Percentiles rank a stretch among this genome's conserved stretches.
phyloP scores from a whole-genome alignment of 2,329 filamentous ascomycete species.

The Graphium sp. region DNA sequence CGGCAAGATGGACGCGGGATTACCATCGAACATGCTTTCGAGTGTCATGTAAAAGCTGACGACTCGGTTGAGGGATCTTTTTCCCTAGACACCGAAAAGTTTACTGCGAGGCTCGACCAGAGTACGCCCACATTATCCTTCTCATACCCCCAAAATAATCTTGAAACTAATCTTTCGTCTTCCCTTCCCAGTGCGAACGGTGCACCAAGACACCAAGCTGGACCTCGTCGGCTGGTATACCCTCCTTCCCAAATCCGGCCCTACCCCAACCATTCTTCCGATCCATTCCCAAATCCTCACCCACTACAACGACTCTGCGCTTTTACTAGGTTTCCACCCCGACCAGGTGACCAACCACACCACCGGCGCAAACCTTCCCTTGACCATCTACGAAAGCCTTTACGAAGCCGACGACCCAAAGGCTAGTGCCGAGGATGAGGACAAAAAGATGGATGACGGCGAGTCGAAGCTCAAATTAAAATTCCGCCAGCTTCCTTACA shows the following conservation, averaged over 20 bases:
- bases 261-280: conserved; percentile 48
- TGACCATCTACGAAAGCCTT: conserved; percentile 80
- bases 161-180: not conserved
- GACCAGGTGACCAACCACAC: conserved; percentile 33
- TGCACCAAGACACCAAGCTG: conserved; percentile 69
- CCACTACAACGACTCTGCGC: conserved; percentile 66
- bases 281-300: conserved; percentile 66
- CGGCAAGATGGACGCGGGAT: conserved; percentile 83
- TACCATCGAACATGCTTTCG: conserved; percentile 85
- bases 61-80: too few species aligned
- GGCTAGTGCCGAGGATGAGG: conserved; percentile 29
- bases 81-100: conserved; percentile 53
- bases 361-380: conserved; percentile 64
- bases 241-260: conserved; percentile 55
- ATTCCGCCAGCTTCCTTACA: conserved; percentile 73
- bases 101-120: conserved; percentile 63
- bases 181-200: conserved; percentile 54
- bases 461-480: conserved; percentile 41
- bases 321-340: conserved; percentile 77
- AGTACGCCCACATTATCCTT: conserved; percentile 37
- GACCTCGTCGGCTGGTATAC: conserved; percentile 91
- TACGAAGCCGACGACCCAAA: conserved; percentile 51
- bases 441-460: conserved; percentile 57
- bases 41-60: too few species aligned
- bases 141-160: not conserved